Evolutionary conservation across 805 yeast species (phyloP).

Genomic region (Dipodascus geniculatus): DNA sequence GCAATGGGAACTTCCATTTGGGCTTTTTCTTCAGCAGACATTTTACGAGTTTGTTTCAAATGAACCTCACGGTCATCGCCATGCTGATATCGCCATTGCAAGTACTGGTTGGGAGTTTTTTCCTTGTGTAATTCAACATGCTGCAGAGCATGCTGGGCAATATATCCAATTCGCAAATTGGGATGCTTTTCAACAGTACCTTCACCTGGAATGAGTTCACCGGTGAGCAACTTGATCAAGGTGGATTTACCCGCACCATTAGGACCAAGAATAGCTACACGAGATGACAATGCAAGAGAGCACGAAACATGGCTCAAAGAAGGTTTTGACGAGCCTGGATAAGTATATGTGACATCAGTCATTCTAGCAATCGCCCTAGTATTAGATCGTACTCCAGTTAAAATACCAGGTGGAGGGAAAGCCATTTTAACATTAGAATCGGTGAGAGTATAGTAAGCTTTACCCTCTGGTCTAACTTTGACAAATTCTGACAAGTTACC

Average conservation of each 20-base stretch:
- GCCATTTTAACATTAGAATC: conserved; percentile 93
- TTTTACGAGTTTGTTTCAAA: conserved; percentile 82
- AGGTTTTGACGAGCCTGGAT: conserved; percentile 84
- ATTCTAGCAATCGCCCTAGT: conserved; percentile 89
- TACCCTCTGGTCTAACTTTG: conserved; percentile 88
- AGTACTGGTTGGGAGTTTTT: conserved; percentile 92
- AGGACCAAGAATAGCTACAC: conserved; percentile 95
- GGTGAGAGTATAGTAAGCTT: conserved; percentile 89
- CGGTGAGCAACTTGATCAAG: conserved; percentile 87
- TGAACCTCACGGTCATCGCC: conserved; percentile 98
- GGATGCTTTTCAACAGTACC: conserved; percentile 98
- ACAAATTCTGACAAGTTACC: conserved; percentile 93
- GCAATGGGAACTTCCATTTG: conserved; percentile 71
- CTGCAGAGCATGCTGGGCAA: conserved; percentile 96
- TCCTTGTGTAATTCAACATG: conserved; percentile 96
- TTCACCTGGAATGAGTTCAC: conserved; percentile 71
- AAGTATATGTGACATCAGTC: conserved; percentile 72
- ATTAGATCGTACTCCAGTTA: conserved; percentile 93
- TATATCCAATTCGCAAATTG: conserved; percentile 93
- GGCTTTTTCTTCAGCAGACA: conserved; percentile 65
- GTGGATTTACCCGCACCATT: conserved; percentile 99
- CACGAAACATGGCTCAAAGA: conserved; percentile 71
- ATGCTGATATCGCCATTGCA: conserved; percentile 96
- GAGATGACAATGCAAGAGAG: conserved; percentile 87
- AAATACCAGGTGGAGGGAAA: conserved; percentile 96